Base-by-base conservation (phyloP, 2,329 filamentous ascomycete genomes). In the Stachybotrys chartarum region DNA sequence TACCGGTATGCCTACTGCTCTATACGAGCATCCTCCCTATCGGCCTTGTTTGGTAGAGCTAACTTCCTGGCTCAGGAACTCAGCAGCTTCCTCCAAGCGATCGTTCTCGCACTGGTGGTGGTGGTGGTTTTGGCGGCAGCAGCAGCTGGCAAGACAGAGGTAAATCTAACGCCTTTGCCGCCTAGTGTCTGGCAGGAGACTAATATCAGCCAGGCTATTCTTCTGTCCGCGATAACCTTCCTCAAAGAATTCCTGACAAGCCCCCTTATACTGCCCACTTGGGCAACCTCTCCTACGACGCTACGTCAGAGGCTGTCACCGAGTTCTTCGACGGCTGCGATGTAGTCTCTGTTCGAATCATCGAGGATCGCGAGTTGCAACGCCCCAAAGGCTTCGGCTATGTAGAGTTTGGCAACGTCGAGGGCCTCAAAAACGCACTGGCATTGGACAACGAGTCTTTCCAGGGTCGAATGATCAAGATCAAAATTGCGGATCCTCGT, bases 341-440 rank as follows among this genome's bases (percentile, higher is more conserved):
- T 61, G 87, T 97, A 64, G 88, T 88, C 62, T 97, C 85, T 70
- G 91, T 99, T 62, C 90, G 94, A 66, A 91, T 99, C 66, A 96
- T 99, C 60, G 93, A 97, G 77, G 95, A 99, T 75, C 94, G 93
- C 69, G 81, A 96, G 71, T 88, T 94, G 69, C 85, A 88, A 73
- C 91, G 92, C 68, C 94, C 94, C 61, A 99, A 99, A 79, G 94
- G 94, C 51, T 99, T 99, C 67, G 94, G 93, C 59, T 99, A 99
- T 71, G 93, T 96, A 61, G 94, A 99, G 73, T 99, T 99, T 67
- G 85, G 81, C 62, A 87, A 85, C 53, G 77, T 94, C 49, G 93
- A 97, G 52, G 93, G 93, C 57, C 78, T 99, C 67, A 95, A 96
- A 79, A 88, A 91, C 75, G 94, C 94, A 55, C 82, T 99, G 60